These are phyloP conservation scores for Starmerella geochares DNA, from an alignment of 805 yeast species.

Conservation along the genomic window DNA sequence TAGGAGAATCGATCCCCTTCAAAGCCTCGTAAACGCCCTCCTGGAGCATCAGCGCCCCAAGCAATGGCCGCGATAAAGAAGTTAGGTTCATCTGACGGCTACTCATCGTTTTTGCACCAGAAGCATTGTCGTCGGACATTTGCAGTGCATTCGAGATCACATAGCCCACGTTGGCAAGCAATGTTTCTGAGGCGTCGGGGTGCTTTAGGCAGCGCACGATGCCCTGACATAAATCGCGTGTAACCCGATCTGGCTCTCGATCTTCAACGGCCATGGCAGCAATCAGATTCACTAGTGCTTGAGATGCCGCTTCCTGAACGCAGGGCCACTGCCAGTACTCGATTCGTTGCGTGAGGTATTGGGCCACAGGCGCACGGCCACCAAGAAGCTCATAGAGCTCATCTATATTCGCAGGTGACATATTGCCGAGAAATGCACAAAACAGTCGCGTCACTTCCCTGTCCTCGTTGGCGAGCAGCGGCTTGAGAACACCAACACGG, in stretches of 20 bases:
- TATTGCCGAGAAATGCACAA: constrained; percentile 1
- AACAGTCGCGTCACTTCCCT: constrained; percentile 1
- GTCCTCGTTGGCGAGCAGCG: constrained; percentile 3
- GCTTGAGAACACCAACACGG: not conserved
- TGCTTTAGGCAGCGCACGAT: not conserved
- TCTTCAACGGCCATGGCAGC: not conserved
- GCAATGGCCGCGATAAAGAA: not conserved
- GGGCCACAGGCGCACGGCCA: not conserved
- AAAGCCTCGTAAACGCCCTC: constrained; percentile 1
- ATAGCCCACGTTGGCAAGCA: constrained; percentile 1
- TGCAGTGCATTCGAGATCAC: not conserved
- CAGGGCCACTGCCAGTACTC: constrained; percentile 1
- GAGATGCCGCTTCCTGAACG: constrained; percentile 5
- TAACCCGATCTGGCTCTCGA: not conserved
- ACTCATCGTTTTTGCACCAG: not conserved
- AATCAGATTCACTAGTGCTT: not conserved
- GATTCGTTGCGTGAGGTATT: not conserved
- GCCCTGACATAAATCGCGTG: not conserved
- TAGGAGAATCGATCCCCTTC: not conserved
- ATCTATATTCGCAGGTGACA: not conserved
- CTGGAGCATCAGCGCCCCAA: not conserved
- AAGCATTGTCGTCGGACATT: not conserved
- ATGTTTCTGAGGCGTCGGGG: not conserved
- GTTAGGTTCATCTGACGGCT: not conserved
- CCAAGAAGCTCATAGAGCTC: constrained; percentile 1